phyloP scores from a whole-genome alignment of 2,329 filamentous ascomycete genomes.

The Aaosphaeria pasadenensis region DNA sequence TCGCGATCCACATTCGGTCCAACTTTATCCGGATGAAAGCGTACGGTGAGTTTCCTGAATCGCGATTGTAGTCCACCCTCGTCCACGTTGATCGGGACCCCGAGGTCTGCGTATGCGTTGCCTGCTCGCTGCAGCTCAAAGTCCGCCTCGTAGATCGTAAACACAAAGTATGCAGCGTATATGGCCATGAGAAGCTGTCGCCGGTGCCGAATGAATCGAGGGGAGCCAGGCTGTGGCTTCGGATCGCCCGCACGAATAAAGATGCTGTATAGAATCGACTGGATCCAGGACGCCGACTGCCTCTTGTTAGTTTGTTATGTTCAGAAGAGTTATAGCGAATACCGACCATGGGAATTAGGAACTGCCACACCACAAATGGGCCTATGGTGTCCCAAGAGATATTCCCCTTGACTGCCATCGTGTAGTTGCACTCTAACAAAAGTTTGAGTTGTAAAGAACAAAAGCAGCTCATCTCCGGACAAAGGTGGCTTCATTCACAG shows the following conservation, averaged over 20 bases:
- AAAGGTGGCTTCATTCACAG: background rate
- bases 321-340: background rate
- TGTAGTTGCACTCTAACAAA: background rate
- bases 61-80: slow-evolving; percentile 78
- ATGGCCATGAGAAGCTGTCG: slow-evolving; percentile 81
- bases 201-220: slow-evolving; percentile 69
- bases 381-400: slow-evolving; percentile 29
- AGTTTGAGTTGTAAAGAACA: background rate
- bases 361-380: slow-evolving; percentile 34
- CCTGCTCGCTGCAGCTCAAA: slow-evolving; percentile 68
- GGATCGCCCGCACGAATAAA: slow-evolving; percentile 87
- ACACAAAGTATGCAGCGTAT: slow-evolving; percentile 78
- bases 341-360: slow-evolving; percentile 30
- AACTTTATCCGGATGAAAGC: slow-evolving; percentile 82
- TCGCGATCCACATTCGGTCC: slow-evolving; percentile 22
- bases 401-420: slow-evolving; percentile 18
- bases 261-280: slow-evolving; percentile 80
- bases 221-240: slow-evolving; percentile 66
- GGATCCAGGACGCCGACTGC: slow-evolving; percentile 46
- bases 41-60: slow-evolving; percentile 67
- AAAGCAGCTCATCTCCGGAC: background rate
- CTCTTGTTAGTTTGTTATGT: slow-evolving; percentile 10
- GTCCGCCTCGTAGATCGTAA: slow-evolving; percentile 91
- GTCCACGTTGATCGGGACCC: slow-evolving; percentile 64
- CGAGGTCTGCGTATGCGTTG: slow-evolving; percentile 77